Base-by-base conservation (phyloP, 2,329 filamentous ascomycete species). In the Mariannaea sp. region DNA sequence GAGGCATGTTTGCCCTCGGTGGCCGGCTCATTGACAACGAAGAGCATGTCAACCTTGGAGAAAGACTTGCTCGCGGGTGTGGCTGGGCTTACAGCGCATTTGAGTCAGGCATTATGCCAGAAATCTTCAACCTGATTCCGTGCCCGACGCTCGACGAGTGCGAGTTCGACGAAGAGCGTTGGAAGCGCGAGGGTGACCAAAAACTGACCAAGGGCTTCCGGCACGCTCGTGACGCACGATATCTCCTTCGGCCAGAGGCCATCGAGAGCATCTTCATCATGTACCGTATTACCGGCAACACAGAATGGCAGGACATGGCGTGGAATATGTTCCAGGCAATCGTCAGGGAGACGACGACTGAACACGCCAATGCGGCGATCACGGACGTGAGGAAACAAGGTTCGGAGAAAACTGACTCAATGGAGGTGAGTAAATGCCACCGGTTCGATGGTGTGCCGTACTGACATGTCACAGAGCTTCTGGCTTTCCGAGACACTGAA, bases 401-500 rank as follows among this genome's bases (percentile, higher is more conserved):
- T 10, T 70, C 72, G 1, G 58, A 73, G 14, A 73, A 76, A 58
- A 68, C 73, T 22, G 85, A 90, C 60, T 80, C 79, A 4, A 86
- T 87, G 83, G 84, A 89, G 72, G 50, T 46, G 77, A 66, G 72
- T 71, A 12, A n/a, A n/a, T 19, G n/a, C n/a, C 6, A 30, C 2
- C 64, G 53, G 12, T 64, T 65, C 55, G 61, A 65, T 56, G 53
- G 6, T 10, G 9, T n/a, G 41, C 17, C 63, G 5, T 53, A 20
- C 55, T 56, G 13, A 50, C 6, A 1, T 1, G 5, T 8, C 30
- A 6, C 80, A 90, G 75, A 87, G 82, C 56, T 90, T 89, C 63
- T 91, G 87, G 85, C 73, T 87, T 63, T 83, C 84, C 0, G 87
- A 90, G 73, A 91, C 87, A 13, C 71, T 90, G 54, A 90, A 90